Conservation (phyloP, 768 basidiomycete species). For the Chalciporus piperatus region DNA sequence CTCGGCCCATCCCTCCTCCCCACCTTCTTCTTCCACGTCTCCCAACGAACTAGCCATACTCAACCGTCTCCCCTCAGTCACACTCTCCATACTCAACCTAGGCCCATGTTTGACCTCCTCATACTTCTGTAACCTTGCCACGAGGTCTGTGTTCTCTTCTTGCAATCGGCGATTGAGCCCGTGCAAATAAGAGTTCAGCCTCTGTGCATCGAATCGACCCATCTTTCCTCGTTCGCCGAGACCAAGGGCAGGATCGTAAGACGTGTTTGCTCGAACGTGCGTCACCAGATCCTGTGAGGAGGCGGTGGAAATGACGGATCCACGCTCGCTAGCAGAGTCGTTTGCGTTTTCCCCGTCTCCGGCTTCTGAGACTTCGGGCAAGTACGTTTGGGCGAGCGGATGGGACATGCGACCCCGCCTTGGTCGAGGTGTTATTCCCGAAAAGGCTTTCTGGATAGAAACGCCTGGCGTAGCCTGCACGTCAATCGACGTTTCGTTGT, state of each 20-base stretch:
- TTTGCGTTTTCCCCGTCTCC: conserved; percentile 29
- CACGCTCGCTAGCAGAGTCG: conserved; percentile 52
- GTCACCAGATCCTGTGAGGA: conserved; percentile 88
- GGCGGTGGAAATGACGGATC: conserved; percentile 76
- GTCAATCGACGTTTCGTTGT: conserved; percentile 33
- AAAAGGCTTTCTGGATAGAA: conserved; percentile 52
- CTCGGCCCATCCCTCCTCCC: conserved; percentile 66
- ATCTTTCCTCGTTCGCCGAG: conserved; percentile 66
- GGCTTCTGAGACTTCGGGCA: conserved; percentile 35
- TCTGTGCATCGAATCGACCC: conserved; percentile 79
- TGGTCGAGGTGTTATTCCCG: conserved; percentile 63
- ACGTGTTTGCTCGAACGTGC: conserved; percentile 76
- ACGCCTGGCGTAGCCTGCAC: conserved; percentile 31
- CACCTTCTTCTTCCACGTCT: conserved; percentile 60
- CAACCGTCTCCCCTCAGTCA: conserved; percentile 41
- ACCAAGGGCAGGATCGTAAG: conserved; percentile 82
- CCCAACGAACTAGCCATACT: conserved; percentile 55
- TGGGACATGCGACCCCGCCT: conserved; percentile 55
- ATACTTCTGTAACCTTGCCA: conserved; percentile 49
- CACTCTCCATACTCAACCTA: conserved; percentile 27
- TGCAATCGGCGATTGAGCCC: conserved; percentile 78
- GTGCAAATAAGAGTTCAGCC: conserved; percentile 84
- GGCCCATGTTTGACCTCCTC: conserved; percentile 45
- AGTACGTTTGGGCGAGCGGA: conserved; percentile 57
- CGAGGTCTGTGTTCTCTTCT: conserved; percentile 76